Evolutionary conservation across 2,329 filamentous ascomycete genomes (phyloP), one percentile per base, ranked within the genome.

Genomic region (Whalleya microplaca): DNA sequence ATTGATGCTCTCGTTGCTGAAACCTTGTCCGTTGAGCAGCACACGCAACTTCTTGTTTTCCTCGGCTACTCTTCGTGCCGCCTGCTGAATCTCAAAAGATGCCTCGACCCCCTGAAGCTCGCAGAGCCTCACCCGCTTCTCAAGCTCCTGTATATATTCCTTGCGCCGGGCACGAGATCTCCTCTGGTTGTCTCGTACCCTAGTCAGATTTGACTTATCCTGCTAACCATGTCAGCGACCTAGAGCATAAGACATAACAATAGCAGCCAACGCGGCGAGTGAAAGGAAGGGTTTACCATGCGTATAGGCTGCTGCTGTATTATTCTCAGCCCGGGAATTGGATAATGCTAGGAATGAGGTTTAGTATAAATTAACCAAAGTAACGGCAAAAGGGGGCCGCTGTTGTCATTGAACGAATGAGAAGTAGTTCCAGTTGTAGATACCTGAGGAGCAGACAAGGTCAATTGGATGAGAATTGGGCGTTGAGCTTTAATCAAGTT

Each of bases 181-280:
- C 53, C 89, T 81, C 70, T 92, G 90, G 66, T 92, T 93, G 66
- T 92, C 87, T 62, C 89, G 83, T 63, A 92, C 87, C 41, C 64
- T 62, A 4, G 32, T 51, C 6, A 65, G 57, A 43, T 60, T 59
- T 29, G 59, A 40, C 42, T 63, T 60, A 32, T 61, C 56, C 21
- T 51, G 18, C 12, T 51, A 56, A 40, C 6, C 32, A 58, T 59
- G 37, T 51, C 40, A 19, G 10, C 10, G n/a, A n/a, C n/a, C n/a
- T n/a, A n/a, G n/a, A 43, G 19, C 2, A 6, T 21, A 41, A 41
- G 40, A 14, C 32, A 37, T 16, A 37, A 16, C 6, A 37, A 37
- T 14, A 37, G 10, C 32, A 3, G 4, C 32, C 3, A 12, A 16
- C 5, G 10, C 32, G 19, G 5, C 16, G n/a, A 29, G 20, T 5